Evolutionary conservation across 305 asterid genomes (phyloP), one percentile per base, ranked within the genome.

Genomic region (Rubia balearica): DNA sequence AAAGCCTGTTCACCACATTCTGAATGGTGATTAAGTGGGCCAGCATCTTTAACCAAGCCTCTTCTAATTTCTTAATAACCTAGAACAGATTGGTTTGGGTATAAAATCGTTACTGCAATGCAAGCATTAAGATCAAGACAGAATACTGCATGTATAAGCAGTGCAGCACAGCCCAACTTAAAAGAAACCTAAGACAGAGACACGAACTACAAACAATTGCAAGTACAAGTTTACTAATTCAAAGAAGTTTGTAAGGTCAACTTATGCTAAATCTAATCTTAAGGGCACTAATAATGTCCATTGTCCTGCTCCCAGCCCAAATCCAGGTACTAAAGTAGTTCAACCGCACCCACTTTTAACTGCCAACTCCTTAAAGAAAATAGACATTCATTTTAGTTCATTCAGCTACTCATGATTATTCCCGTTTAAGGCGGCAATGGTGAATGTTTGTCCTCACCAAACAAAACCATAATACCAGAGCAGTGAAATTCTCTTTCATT

Each of bases 1-100:
- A 84, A 92, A 90, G 89, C 97, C 98, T 90, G 98, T 83, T 88
- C 89, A 84, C 90, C 89, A 83, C 84, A 89, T 81, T 85, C 74
- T 85, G 89, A 83, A 85, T 81, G 88, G 85, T 77, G 84, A 72
- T 76, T 71, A 38, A 59, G 75, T 22, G 67, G 68, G 67, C 69
- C 65, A 75, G 72, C 65, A 53, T 49, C 51, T 66, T 66, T 36
- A 56, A 59, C 30, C 60, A 40, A 69, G 13, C 53, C n/a, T 49
- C 68, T 60, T 8, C n/a, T 16, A 42, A 0, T 45, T 41, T 13
- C 40, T 53, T 6, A 14, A 33, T 0, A 59, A 60, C 19, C 16
- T 14, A 43, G n/a, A 60, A 27, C 60, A 51, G 17, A 14, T 51
- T 40, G 68, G 61, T 24, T 6, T 17, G n/a, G 24, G 36, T 59